Percentiles rank a stretch among this genome's conserved stretches.
Evolutionary conservation across 164 flowering plant genomes (phyloP).

Genomic region (Vitis cinerea): DNA sequence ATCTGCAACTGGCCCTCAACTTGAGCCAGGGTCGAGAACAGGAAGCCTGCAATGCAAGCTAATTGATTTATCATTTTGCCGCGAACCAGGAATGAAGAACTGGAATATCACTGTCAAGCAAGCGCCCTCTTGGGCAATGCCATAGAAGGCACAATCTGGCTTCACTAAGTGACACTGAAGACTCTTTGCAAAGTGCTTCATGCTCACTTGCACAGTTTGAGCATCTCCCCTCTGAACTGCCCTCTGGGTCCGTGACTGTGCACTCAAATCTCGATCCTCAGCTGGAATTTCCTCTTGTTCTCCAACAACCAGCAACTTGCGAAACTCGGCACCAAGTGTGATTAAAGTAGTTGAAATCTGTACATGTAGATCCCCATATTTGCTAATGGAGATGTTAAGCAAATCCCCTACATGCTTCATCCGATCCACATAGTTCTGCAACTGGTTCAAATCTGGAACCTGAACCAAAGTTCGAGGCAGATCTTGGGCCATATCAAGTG

Average conservation of each 20-base stretch:
- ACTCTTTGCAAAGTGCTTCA: constrained; percentile 86
- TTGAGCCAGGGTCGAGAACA: constrained; percentile 73
- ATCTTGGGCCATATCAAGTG: constrained; percentile 77
- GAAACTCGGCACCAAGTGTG: constrained; percentile 79
- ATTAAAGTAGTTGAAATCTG: constrained; percentile 71
- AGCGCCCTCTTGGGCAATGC: constrained; percentile 66
- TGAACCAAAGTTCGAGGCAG: constrained; percentile 78
- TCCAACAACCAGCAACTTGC: constrained; percentile 70
- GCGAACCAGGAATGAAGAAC: constrained; percentile 88
- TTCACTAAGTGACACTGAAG: constrained; percentile 78
- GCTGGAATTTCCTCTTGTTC: constrained; percentile 55
- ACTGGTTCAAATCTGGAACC: constrained; percentile 62
- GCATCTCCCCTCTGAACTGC: constrained; percentile 76
- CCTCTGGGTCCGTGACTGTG: constrained; percentile 58
- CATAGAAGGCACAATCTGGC: constrained; percentile 92
- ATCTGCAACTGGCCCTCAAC: constrained; percentile 24
- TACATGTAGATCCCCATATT: constrained; percentile 74
- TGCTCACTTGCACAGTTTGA: constrained; percentile 73
- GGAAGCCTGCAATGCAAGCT: constrained; percentile 95
- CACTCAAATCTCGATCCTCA: constrained; percentile 48
- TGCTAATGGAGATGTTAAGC: constrained; percentile 61
- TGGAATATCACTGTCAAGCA: constrained; percentile 91
- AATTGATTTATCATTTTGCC: constrained; percentile 81
- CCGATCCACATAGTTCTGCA: constrained; percentile 75
- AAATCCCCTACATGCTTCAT: constrained; percentile 89